Evolutionary conservation across 2,329 filamentous ascomycete genomes (phyloP).

Genomic region (Aspergillus quadrilineatus): DNA sequence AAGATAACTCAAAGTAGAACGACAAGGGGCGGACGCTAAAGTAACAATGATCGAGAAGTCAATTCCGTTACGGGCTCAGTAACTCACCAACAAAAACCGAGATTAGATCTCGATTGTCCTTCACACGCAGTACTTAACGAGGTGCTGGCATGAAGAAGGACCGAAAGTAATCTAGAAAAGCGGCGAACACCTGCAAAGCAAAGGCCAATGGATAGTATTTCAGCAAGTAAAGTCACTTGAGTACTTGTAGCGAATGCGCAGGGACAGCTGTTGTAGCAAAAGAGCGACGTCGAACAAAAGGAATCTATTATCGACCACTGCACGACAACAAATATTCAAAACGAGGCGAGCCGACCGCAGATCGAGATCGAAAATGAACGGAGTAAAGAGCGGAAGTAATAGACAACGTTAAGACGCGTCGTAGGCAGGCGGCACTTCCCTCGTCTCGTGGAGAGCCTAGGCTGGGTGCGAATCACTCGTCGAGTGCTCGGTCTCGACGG

Average conservation of each 20-base stretch:
- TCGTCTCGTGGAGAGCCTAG: background rate
- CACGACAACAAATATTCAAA: background rate
- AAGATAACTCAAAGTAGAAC: background rate
- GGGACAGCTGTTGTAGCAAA: slow-evolving; percentile 1
- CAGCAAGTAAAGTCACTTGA: slow-evolving; percentile 23
- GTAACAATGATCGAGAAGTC: no score
- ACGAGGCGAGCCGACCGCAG: background rate
- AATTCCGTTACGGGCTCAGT: background rate
- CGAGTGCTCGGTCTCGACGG: background rate
- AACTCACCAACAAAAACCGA: background rate
- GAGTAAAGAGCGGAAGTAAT: background rate
- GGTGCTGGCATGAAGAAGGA: slow-evolving; percentile 1
- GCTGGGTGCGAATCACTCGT: background rate
- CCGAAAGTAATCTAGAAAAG: background rate
- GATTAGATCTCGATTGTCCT: background rate
- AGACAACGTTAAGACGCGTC: slow-evolving; percentile 14
- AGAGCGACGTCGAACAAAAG: slow-evolving; percentile 6
- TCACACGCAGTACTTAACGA: background rate
- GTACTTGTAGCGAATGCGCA: slow-evolving; percentile 10
- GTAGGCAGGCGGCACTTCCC: slow-evolving; percentile 5
- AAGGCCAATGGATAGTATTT: background rate
- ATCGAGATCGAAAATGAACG: background rate
- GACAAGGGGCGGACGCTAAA: background rate
- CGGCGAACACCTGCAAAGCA: background rate
- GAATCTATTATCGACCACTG: background rate